Percentiles rank a stretch among this genome's conserved stretches.
phyloP scores from a whole-genome alignment of 1,284 basidiomycete genomes.

The Boletus mariae region DNA sequence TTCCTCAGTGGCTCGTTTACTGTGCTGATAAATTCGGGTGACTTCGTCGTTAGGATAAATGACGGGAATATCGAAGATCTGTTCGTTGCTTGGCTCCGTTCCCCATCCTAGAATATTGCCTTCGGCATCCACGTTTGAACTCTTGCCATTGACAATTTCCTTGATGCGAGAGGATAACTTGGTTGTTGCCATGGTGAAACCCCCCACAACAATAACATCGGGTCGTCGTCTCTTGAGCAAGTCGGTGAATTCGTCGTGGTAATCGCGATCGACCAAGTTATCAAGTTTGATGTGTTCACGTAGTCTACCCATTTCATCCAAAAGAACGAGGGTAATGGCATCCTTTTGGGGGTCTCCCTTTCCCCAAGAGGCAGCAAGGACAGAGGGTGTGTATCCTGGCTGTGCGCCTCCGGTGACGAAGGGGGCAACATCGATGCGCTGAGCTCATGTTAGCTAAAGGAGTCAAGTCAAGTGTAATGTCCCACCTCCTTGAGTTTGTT shows the following conservation, averaged over 20 bases:
- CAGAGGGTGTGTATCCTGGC: constrained; percentile 73
- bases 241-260: constrained; percentile 73
- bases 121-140: constrained; percentile 20
- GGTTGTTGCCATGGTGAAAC: constrained; percentile 80
- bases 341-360: constrained; percentile 92
- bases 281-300: constrained; percentile 88
- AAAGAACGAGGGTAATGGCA: constrained; percentile 79
- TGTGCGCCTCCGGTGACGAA: constrained; percentile 62
- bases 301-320: constrained; percentile 86
- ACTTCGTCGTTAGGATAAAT: constrained; percentile 90
- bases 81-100: constrained; percentile 36
- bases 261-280: constrained; percentile 72
- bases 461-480: constrained; percentile 23
- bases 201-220: constrained; percentile 87
- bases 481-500: constrained; percentile 67
- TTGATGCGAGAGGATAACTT: constrained; percentile 69
- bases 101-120: constrained; percentile 34
- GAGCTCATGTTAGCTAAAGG: constrained; percentile 16
- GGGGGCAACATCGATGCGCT: constrained; percentile 76
- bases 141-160: constrained; percentile 40
- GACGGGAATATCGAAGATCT: constrained; percentile 62
- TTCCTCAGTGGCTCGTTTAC: constrained; percentile 81
- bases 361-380: constrained; percentile 93
- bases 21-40: constrained; percentile 92
- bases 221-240: constrained; percentile 81